A percentile compares a stretch with the other conserved stretches of the same genome.
phyloP scores from a whole-genome alignment of 371 early-diverging fungal genomes.

The Cokeromyces recurvatus region DNA sequence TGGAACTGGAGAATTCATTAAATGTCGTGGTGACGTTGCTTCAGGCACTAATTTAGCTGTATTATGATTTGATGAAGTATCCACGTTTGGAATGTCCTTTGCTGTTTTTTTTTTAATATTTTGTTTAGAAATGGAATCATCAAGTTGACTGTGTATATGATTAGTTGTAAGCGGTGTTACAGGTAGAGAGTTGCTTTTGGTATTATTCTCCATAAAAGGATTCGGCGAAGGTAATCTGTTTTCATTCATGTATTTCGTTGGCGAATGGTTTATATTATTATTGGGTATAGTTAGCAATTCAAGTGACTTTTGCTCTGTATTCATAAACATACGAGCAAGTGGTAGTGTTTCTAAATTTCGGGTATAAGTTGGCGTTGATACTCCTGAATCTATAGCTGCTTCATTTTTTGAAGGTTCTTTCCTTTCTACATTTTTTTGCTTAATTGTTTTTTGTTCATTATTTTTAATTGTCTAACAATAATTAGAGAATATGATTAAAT shows the following conservation, averaged over 20 bases:
- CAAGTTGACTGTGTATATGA: too few relatives aligned
- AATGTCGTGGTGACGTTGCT: slow-evolving; percentile 1
- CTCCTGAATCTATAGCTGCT: background rate
- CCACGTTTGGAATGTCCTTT: background rate
- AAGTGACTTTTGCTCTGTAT: slow-evolving; percentile 12
- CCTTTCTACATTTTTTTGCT: background rate
- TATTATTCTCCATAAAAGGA: too few relatives aligned
- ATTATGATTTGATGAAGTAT: background rate
- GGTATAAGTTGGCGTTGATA: slow-evolving; percentile 11
- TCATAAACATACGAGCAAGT: slow-evolving; percentile 39
- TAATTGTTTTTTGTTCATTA: slow-evolving; percentile 1
- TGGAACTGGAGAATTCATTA: slow-evolving; percentile 12
- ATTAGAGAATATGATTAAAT: too few relatives aligned
- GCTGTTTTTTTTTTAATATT: background rate
- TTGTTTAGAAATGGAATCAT: background rate
- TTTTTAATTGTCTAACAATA: slow-evolving; percentile 3
- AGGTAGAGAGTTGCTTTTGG: too few relatives aligned
- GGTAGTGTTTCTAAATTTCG: slow-evolving; percentile 34
- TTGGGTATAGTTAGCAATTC: background rate
- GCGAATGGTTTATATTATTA: too few relatives aligned
- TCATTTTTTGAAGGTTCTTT: too few relatives aligned
- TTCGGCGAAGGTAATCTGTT: too few relatives aligned
- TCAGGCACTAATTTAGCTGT: slow-evolving; percentile 6
- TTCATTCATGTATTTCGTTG: too few relatives aligned
- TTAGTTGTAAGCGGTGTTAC: too few relatives aligned